Conservation (phyloP, 2,329 filamentous ascomycete species). For the Beauveria caledonica region DNA sequence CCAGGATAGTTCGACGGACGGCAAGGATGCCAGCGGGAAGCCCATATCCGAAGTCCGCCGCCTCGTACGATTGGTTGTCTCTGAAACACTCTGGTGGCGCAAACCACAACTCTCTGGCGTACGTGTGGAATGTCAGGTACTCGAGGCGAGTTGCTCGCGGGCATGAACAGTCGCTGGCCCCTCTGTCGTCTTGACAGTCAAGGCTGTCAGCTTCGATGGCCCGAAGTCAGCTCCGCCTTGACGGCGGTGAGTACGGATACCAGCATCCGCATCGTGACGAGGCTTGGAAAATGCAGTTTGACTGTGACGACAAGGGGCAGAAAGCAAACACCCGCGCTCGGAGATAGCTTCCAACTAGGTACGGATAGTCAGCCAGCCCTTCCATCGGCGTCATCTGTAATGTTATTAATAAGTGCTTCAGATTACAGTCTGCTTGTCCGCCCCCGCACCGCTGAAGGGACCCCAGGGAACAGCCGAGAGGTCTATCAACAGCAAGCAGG, state of each 20-base stretch:
- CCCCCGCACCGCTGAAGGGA: not conserved
- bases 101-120: constrained; percentile 30
- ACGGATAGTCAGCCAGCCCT: not conserved
- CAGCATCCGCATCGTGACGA: too few species aligned
- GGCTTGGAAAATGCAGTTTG: not conserved
- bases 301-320: not conserved
- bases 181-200: constrained; percentile 24
- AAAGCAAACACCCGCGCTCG: not conserved
- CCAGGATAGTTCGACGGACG: constrained; percentile 19
- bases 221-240: not conserved
- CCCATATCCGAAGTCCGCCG: constrained; percentile 22
- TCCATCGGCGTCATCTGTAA: not conserved
- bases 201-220: not conserved
- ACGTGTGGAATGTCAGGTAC: constrained; percentile 28
- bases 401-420: not conserved
- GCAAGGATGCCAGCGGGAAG: constrained; percentile 19
- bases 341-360: not conserved
- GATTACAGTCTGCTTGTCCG: not conserved
- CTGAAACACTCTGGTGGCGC: constrained; percentile 23
- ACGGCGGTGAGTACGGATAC: not conserved
- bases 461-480: not conserved
- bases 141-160: constrained; percentile 16
- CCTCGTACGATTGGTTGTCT: constrained; percentile 14
- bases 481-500: too few species aligned
- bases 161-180: constrained; percentile 27